A percentile compares a stretch with the other conserved stretches of the same genome.
Evolutionary conservation across 2,329 filamentous ascomycete species (phyloP).

Genomic region (Daldinia sp.): DNA sequence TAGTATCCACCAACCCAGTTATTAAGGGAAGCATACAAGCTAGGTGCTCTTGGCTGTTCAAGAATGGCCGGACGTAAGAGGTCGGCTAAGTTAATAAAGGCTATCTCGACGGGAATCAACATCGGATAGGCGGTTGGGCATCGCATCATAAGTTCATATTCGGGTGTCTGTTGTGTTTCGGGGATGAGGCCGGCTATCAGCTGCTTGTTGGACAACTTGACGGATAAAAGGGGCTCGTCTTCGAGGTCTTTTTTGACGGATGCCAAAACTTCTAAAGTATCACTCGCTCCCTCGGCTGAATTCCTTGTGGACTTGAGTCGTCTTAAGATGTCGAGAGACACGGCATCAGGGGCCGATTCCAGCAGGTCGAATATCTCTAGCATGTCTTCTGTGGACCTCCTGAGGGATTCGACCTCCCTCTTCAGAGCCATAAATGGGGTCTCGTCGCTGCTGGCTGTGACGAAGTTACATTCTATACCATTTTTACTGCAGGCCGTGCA

Average conservation of each 20-base stretch:
- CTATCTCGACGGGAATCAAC: constrained; percentile 31
- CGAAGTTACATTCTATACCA: constrained; percentile 31
- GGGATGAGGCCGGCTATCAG: constrained; percentile 33
- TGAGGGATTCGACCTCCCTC: constrained; percentile 35
- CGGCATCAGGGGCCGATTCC: constrained; percentile 30
- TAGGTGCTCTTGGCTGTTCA: constrained; percentile 4
- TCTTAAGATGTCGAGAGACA: constrained; percentile 34
- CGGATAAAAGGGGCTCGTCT: constrained; percentile 21
- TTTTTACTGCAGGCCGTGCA: constrained; percentile 32
- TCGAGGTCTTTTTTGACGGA: constrained; percentile 32
- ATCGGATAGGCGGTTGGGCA: constrained; percentile 31
- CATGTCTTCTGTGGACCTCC: constrained; percentile 30
- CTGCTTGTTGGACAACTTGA: constrained; percentile 33
- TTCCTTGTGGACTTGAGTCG: constrained; percentile 30
- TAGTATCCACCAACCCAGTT: neutral
- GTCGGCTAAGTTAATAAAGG: constrained; percentile 33
- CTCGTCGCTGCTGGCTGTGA: constrained; percentile 37
- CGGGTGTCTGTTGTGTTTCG: constrained; percentile 28
- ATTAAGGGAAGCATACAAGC: constrained; percentile 11
- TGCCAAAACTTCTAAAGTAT: constrained; percentile 28
- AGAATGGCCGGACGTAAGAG: constrained; percentile 24
- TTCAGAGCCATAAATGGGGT: constrained; percentile 38
- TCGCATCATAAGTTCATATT: constrained; percentile 37
- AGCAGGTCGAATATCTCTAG: constrained; percentile 31
- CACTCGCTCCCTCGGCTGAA: constrained; percentile 16